phyloP scores from a whole-genome alignment of 306 rosid species.

The Astragalus membranaceus region DNA sequence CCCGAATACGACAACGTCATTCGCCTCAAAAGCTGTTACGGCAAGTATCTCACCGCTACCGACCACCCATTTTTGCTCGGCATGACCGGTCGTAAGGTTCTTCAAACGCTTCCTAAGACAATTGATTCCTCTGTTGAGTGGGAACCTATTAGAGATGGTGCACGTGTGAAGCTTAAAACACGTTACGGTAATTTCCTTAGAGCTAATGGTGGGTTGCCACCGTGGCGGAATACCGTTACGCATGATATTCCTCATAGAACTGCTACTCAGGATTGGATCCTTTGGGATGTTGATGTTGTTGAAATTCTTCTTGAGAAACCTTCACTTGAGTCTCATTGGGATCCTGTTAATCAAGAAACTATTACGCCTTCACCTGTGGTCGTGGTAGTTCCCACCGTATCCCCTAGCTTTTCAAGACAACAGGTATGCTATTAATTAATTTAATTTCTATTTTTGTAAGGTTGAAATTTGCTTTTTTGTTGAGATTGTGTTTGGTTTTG shows the following conservation, averaged over 20 bases:
- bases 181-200: constrained; percentile 73
- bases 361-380: constrained; percentile 28
- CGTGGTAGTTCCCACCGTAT: constrained; percentile 13
- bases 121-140: constrained; percentile 82
- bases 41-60: constrained; percentile 79
- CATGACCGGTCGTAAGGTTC: constrained; percentile 76
- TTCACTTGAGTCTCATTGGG: constrained; percentile 29
- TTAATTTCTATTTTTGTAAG: too few species aligned
- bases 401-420: constrained; percentile 34
- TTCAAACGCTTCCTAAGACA: constrained; percentile 48
- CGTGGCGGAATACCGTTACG: constrained; percentile 87
- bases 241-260: constrained; percentile 78
- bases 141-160: constrained; percentile 70
- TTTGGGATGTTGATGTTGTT: constrained; percentile 71
- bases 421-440: constrained; percentile 55
- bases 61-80: constrained; percentile 62
- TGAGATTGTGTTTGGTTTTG: background rate
- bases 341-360: constrained; percentile 31
- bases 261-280: constrained; percentile 74
- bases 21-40: constrained; percentile 79
- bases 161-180: constrained; percentile 56
- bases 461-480: background rate
- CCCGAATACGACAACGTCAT: constrained; percentile 45
- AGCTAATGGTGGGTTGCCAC: constrained; percentile 83
- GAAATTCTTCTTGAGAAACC: constrained; percentile 43